Conservation (phyloP, 2,329 filamentous ascomycete genomes). For the Penicillium sp. region DNA sequence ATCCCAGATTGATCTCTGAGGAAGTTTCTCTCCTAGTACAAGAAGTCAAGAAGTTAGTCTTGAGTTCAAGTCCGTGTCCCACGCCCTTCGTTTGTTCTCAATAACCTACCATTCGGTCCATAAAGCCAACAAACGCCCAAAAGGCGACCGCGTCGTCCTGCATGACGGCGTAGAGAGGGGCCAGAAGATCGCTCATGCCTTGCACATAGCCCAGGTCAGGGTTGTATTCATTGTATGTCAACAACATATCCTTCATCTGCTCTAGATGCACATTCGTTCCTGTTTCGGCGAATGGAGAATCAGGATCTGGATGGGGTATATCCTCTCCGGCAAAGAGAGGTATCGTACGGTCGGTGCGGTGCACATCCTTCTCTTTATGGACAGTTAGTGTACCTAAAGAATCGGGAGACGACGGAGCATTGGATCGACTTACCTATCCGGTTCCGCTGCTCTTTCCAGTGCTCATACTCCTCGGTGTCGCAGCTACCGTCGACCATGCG, state of each 20-base stretch:
- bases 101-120: conserved; percentile 73
- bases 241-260: conserved; percentile 97
- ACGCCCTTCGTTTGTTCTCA: conserved; percentile 6
- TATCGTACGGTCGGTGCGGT: conserved; percentile 89
- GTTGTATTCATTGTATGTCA: conserved; percentile 98
- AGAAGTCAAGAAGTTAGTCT: not conserved
- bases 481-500: conserved; percentile 75
- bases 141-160: conserved; percentile 97
- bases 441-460: conserved; percentile 91
- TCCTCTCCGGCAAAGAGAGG: conserved; percentile 96
- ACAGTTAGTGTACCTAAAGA: conserved; percentile 26
- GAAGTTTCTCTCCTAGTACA: conserved; percentile 73
- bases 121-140: conserved; percentile 93
- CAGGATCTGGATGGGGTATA: conserved; percentile 90
- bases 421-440: conserved; percentile 70
- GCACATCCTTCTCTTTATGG: conserved; percentile 91
- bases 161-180: conserved; percentile 92
- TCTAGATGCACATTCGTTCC: conserved; percentile 97
- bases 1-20: conserved; percentile 93
- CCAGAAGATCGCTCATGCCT: conserved; percentile 95
- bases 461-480: conserved; percentile 76
- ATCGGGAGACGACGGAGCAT: not conserved
- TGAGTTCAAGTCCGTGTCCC: not conserved
- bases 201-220: conserved; percentile 93
- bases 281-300: conserved; percentile 84